Base-by-base conservation (phyloP, 352 stramenopile species). In the Phytophthora sp. region DNA sequence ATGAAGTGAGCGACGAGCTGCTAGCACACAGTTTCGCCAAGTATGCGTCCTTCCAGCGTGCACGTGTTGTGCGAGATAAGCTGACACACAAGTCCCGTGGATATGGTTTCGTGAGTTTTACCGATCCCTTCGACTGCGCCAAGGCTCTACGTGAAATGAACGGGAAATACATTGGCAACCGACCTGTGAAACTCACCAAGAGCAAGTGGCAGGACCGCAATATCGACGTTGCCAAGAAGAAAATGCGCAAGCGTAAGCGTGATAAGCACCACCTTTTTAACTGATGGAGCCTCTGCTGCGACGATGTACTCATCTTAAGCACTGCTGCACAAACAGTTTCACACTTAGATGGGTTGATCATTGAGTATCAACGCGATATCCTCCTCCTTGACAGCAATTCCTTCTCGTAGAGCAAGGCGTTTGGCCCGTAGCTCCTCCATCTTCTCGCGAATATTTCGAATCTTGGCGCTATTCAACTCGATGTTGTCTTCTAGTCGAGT, bases 81-180 rank as follows among this genome's bases (percentile, higher is more conserved):
- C 63, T 88, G 50, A 90, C 86, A 33, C 86, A 95, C 78, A 95
- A 95, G 72, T 92, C 86, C n/a, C 82, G 81, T n/a, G 95, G 95
- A 15, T 99, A 97, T 74, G 97, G 97, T 2, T 99, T 99, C 66
- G 95, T 99, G 26, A 97, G 83, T 59, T 96, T 99, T 38, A 50
- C 91, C 12, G 91, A 98, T 76, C 82, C 93, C 12, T 96, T 98
- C 62, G 95, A 99, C 70, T 98, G 89, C 69, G 95, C 94, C 5
- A 95, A 95, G 49, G 96, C 96, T 7, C 83, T 99, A 63, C 78
- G 96, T 29, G 95, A 99, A 77, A 98, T 98, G 93, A 97, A 99
- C 79, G 93, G 96, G 57, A 98, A 96, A 66, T 99, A 98, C 83
- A 93, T 99, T 68, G 93, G 93, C 30, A 95, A 94, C 26, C 84